phyloP scores from a whole-genome alignment of 2,329 filamentous ascomycete species.

The Cladosporium velox region DNA sequence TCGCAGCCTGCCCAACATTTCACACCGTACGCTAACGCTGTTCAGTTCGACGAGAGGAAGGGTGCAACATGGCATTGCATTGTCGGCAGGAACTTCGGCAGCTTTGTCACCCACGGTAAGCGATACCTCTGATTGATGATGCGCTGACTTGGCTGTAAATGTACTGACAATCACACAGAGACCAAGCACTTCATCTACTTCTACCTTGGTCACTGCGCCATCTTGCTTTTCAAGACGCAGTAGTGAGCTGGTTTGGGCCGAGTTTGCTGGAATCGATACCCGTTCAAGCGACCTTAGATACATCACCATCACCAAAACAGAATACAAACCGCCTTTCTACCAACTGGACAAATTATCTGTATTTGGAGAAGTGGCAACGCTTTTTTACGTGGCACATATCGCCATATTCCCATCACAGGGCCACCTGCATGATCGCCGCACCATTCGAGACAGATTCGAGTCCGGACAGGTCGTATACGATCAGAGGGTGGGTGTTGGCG shows the following conservation, averaged over 20 bases:
- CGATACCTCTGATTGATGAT: not conserved
- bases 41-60: slow-evolving; percentile 94
- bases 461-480: not conserved
- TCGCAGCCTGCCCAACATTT: not conserved
- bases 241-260: slow-evolving; percentile 48
- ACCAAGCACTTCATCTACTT: slow-evolving; percentile 99
- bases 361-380: not conserved
- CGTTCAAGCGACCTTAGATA: slow-evolving; percentile 18
- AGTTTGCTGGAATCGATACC: slow-evolving; percentile 7
- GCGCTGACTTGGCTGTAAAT: not conserved
- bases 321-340: not conserved
- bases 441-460: not conserved
- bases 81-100: slow-evolving; percentile 96
- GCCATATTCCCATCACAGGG: not conserved
- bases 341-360: not conserved
- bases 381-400: not conserved
- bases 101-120: slow-evolving; percentile 96
- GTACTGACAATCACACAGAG: slow-evolving; percentile 58
- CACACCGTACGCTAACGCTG: slow-evolving; percentile 18
- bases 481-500: not conserved
- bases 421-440: not conserved
- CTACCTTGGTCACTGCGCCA: slow-evolving; percentile 97
- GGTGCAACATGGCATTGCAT: slow-evolving; percentile 99
- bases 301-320: not conserved
- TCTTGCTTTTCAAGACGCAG: slow-evolving; percentile 98